Evolutionary conservation across 768 basidiomycete species (phyloP).

Genomic region (Solioccasus polychromus): DNA sequence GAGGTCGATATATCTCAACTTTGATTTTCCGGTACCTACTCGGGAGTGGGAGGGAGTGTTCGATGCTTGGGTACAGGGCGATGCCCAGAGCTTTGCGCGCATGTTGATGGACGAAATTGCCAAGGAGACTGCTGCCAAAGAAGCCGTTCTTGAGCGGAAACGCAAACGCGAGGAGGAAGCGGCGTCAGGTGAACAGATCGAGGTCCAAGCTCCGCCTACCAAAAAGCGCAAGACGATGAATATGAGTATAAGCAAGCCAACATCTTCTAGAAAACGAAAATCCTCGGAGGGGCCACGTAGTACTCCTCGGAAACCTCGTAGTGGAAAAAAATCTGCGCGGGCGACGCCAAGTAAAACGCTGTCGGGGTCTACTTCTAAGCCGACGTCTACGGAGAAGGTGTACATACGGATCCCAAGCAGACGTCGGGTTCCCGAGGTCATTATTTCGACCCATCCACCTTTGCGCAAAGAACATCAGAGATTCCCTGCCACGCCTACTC

Average conservation of each 20-base stretch:
- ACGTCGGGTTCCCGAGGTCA: slow-evolving; percentile 18
- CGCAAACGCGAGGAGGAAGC: slow-evolving; percentile 53
- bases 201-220: slow-evolving; percentile 16
- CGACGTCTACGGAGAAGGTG: slow-evolving; percentile 23
- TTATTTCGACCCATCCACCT: slow-evolving; percentile 13
- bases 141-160: slow-evolving; percentile 53
- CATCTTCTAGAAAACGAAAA: slow-evolving; percentile 22
- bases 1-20: slow-evolving; percentile 77
- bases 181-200: slow-evolving; percentile 11
- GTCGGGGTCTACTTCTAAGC: slow-evolving; percentile 16
- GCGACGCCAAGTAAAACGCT: slow-evolving; percentile 16
- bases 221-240: slow-evolving; percentile 25
- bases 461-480: slow-evolving; percentile 12
- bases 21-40: slow-evolving; percentile 82
- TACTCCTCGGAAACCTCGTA: slow-evolving; percentile 33
- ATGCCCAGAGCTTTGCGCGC: slow-evolving; percentile 76
- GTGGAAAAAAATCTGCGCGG: slow-evolving; percentile 11
- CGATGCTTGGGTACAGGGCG: slow-evolving; percentile 86
- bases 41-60: slow-evolving; percentile 90
- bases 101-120: slow-evolving; percentile 57
- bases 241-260: slow-evolving; percentile 10
- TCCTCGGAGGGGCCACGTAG: slow-evolving; percentile 20
- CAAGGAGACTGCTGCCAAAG: slow-evolving; percentile 52
- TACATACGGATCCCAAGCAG: slow-evolving; percentile 23
- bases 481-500: slow-evolving; percentile 19